phyloP scores from a whole-genome alignment of 2,329 filamentous ascomycete genomes.

The Colletotrichum noveboracense region DNA sequence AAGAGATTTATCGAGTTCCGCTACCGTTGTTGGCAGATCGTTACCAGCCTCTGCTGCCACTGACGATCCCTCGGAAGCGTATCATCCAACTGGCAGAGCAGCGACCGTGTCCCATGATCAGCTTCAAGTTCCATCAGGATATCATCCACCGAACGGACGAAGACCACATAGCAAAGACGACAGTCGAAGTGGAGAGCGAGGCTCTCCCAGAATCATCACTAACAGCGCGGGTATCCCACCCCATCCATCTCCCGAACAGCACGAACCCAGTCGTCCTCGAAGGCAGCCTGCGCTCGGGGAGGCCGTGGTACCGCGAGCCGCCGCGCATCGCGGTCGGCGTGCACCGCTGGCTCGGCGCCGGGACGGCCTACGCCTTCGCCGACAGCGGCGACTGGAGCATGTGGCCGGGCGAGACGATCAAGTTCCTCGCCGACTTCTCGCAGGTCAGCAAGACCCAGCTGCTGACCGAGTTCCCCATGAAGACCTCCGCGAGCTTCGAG shows the following conservation, averaged over 20 bases:
- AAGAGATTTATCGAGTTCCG: conserved; percentile 34
- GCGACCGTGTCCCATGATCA: conserved; percentile 41
- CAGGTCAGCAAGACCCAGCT: conserved; percentile 33
- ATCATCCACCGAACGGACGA: conserved; percentile 27
- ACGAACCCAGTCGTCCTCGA: conserved; percentile 41
- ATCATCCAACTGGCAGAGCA: conserved; percentile 42
- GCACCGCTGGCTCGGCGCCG: conserved; percentile 35
- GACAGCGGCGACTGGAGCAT: conserved; percentile 48
- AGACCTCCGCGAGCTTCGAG: conserved; percentile 42
- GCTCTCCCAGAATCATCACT: conserved; percentile 42
- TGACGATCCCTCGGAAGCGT: conserved; percentile 38
- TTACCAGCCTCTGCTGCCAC: conserved; percentile 43
- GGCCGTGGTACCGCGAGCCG: conserved; percentile 21
- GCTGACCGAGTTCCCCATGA: conserved; percentile 31
- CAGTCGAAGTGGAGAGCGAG: conserved; percentile 40
- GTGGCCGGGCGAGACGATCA: conserved; percentile 31
- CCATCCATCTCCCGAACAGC: conserved; percentile 31
- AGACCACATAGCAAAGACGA: conserved; percentile 24
- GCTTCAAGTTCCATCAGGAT: conserved; percentile 44
- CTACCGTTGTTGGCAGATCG: conserved; percentile 38
- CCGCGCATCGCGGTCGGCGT: conserved; percentile 37
- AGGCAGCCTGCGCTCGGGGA: conserved; percentile 31
- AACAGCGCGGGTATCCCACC: conserved; percentile 40
- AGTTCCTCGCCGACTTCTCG: conserved; percentile 37
- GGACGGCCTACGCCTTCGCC: conserved; percentile 40